Evolutionary conservation across 2,329 filamentous ascomycete species (phyloP), one percentile per base, ranked within the genome.

Genomic region (Pseudopyricularia cyperi): DNA sequence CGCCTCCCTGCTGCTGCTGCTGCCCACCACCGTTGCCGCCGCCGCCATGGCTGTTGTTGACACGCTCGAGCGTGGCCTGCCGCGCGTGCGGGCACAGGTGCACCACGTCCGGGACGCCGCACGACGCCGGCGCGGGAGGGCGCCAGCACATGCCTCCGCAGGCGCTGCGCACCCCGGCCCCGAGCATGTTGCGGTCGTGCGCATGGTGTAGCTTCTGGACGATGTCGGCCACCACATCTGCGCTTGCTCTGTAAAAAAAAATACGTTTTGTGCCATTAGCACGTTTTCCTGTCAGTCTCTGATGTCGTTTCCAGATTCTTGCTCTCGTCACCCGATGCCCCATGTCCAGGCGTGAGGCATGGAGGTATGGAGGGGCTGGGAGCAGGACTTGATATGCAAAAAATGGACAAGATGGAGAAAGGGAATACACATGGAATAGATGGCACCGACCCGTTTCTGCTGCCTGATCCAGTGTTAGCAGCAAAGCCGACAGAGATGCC

Each of bases 61-160:
- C 26, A 17, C 49, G 35, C 9, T 39, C 49, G 35, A 51, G 44
- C 9, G 42, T 28, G 24, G 49, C 24, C 28, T 37, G 35, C 24
- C 24, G 14, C 26, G 49, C 35, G 35, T 44, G 49, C 11, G 33
- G 33, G 26, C 49, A 51, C 22, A 51, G n/a, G 28, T 51, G 49
- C n/a, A 51, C 26, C 35, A 46, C 15, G 6, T 51, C 49, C n/a
- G 49, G 49, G 24, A 51, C 17, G n/a, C 32, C 47, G 19, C 32
- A 24, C 32, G 32, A 22, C 17, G 24, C 24, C 12, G 46, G 12
- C 15, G 47, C 47, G 9, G 46, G 7, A 9, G 26, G 46, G 14
- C 35, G 49, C 35, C 39, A 51, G 49, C 35, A 44, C 35, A 51
- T 28, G 26, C 49, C 49, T 35, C 49, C 49, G 49, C 49, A 51